Evolutionary conservation across 2,329 filamentous ascomycete genomes (phyloP), one percentile per base, ranked within the genome.

Genomic region (Penicillium verrucosum): DNA sequence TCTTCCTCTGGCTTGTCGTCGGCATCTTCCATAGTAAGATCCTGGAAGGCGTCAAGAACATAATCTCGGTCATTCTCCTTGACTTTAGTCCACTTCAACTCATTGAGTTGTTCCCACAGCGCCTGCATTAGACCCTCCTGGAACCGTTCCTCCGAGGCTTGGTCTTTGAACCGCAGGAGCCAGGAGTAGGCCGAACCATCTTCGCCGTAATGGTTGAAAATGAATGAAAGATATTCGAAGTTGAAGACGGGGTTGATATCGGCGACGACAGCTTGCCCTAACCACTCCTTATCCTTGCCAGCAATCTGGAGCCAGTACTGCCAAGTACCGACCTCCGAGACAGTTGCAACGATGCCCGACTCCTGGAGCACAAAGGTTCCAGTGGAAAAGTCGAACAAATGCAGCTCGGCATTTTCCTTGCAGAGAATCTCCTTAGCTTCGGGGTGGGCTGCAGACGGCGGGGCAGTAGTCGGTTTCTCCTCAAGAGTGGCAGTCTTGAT

Each of bases 171-270:
- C 14, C 92, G 87, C 36, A 99, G 79, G 14, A 99, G 83, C 93
- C 94, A 99, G 1, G 94, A 99, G 73, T 92, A 95, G 5, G 94
- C 93, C 1, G 89, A 89, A 2, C 92, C 91, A 73, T 97, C 90
- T 36, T 87, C 83, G 14, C 89, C 84, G 72, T 96, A 97, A 72
- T 97, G 92, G 69, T 99, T 99, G 82, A 99, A 99, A 69, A 99
- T 97, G 73, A 97, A 97, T 0, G 93, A 97, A n/a, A 96, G 81
- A 68, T 93, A 97, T 73, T 99, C 94, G 64, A 97, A 97, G 77
- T 97, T 97, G 80, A 97, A 99, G 21, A 99, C 92, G 0, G 94
- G 94, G 67, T 97, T 97, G 74, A 97, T 91, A 65, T 99, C 94
- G 7, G 90, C 88, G 30, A 92, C 81, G 30, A 99, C 85, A 2